Evolutionary conservation across 2,329 filamentous ascomycete genomes (phyloP), one percentile per base, ranked within the genome.

Genomic region (Ophiostoma triangulosporum): DNA sequence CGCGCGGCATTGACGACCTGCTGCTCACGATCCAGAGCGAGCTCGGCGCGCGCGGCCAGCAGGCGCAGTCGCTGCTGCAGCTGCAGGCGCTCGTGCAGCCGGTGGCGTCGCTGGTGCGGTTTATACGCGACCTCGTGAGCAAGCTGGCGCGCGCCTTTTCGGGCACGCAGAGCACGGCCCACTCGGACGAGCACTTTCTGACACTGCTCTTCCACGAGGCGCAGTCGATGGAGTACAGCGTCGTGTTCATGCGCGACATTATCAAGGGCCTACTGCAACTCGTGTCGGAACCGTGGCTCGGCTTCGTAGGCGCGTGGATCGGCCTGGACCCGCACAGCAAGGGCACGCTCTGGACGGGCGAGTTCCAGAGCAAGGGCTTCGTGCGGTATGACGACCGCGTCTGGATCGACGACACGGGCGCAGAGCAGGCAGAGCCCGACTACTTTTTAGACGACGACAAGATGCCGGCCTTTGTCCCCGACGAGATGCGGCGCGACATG

Each of bases 381-480:
- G 73, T 86, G 57, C 77, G 74, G 52, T 69, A 82, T 0, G 77
- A 79, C 33, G 70, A 71, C 20, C 72, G 73, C 51, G 66, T 71
- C 27, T 77, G 72, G 64, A 64, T 76, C 17, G 77, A 86, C 55
- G 80, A 84, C 46, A 73, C 75, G 56, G 78, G 76, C 1, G 71
- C 77, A 20, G 73, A 82, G 60, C 67, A 73, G 8, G 74, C 76
- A 36, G 76, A 80, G 22, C 63, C 74, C 1, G 79, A 85, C 57
- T 86, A 79, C 59, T 67, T 78, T 6, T 74, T 90, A 31, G 80
- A 84, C 56, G 71, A 73, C 22, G 70, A 76, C 27, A 77, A 78
- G 57, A 80, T 93, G 68, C 87, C 87, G 0, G 71, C 74, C 2
- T 93, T 93, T 59, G 73, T 94, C 45, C 76, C 82, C 0, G 65